A percentile compares a stretch with the other conserved stretches of the same genome.
Evolutionary conservation across 1,284 basidiomycete genomes (phyloP).

Genomic region (Tylopilus sp.): DNA sequence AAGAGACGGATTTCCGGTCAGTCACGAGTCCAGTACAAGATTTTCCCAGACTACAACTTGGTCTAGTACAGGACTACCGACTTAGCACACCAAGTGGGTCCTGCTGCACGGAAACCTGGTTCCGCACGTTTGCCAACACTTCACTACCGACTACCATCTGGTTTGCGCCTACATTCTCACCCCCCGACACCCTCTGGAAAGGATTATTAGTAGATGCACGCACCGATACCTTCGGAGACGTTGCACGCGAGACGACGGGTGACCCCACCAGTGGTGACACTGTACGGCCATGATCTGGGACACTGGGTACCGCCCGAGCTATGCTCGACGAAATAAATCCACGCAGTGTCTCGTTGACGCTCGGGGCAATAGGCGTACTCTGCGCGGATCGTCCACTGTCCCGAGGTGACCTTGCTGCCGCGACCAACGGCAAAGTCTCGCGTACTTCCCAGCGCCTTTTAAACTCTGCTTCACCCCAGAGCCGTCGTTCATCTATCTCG

Average conservation of each 20-base stretch:
- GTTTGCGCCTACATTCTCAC: slow-evolving; percentile 9
- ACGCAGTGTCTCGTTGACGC: slow-evolving; percentile 26
- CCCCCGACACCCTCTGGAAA: slow-evolving; percentile 23
- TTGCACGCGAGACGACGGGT: slow-evolving; percentile 28
- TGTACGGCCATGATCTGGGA: slow-evolving; percentile 55
- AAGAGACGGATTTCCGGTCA: slow-evolving; percentile 10
- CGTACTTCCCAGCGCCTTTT: slow-evolving; percentile 31
- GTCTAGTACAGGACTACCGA: slow-evolving; percentile 16
- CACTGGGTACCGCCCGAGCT: slow-evolving; percentile 29
- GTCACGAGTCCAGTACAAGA: slow-evolving; percentile 19
- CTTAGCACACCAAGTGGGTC: slow-evolving; percentile 64
- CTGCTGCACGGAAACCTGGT: slow-evolving; percentile 34
- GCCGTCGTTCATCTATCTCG: slow-evolving; percentile 59
- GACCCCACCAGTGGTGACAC: slow-evolving; percentile 38
- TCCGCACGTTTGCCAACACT: slow-evolving; percentile 32
- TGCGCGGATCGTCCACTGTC: slow-evolving; percentile 17
- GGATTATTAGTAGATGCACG: slow-evolving; percentile 31
- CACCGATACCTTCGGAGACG: slow-evolving; percentile 23
- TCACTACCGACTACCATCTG: slow-evolving; percentile 32
- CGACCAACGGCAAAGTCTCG: slow-evolving; percentile 5
- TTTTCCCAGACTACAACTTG: slow-evolving; percentile 17
- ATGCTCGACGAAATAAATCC: slow-evolving; percentile 20
- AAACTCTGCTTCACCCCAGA: slow-evolving; percentile 54
- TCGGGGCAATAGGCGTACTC: slow-evolving; percentile 12
- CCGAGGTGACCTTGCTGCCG: slow-evolving; percentile 8